Conservation (phyloP, 2,329 filamentous ascomycete species). For the Dactylella cylindrospora region DNA sequence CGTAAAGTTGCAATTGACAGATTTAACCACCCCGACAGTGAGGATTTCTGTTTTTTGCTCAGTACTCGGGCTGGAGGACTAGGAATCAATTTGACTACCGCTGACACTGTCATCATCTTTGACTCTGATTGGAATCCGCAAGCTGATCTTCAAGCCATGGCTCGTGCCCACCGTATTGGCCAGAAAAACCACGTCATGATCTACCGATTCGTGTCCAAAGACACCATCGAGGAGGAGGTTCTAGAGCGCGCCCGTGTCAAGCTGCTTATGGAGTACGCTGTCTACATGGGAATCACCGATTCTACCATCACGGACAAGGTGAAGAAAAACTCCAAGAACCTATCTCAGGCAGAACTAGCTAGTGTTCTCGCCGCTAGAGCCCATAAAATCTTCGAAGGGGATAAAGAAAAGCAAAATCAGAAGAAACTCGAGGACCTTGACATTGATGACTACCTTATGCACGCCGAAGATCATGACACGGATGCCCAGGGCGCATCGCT, state of each 20-base stretch:
- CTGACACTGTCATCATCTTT: conserved; percentile 95
- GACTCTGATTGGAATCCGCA: conserved; percentile 99
- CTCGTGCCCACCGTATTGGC: conserved; percentile 93
- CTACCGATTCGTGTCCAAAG: conserved; percentile 93
- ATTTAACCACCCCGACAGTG: conserved; percentile 94
- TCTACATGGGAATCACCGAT: conserved; percentile 93
- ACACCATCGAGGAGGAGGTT: conserved; percentile 97
- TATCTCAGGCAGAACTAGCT: conserved; percentile 60
- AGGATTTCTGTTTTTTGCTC: conserved; percentile 93
- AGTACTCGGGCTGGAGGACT: conserved; percentile 94
- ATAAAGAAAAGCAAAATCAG: conserved; percentile 70
- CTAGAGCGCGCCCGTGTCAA: conserved; percentile 96
- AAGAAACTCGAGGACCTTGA: conserved; percentile 95
- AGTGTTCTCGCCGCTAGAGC: conserved; percentile 87
- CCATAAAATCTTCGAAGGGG: conserved; percentile 99
- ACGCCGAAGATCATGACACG: conserved; percentile 91
- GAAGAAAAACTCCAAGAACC: conserved; percentile 62
- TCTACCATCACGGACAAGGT: conserved; percentile 83
- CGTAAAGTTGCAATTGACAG: conserved; percentile 95
- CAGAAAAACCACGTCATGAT: conserved; percentile 96
- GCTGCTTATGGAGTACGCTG: conserved; percentile 93
- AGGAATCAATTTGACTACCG: conserved; percentile 99
- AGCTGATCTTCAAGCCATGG: conserved; percentile 97
- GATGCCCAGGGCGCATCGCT: conserved; percentile 80
- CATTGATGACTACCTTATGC: conserved; percentile 94